These are phyloP conservation scores for Psilocybe sp. DNA, from an alignment of 768 basidiomycete genomes.

Conservation along the genomic window DNA sequence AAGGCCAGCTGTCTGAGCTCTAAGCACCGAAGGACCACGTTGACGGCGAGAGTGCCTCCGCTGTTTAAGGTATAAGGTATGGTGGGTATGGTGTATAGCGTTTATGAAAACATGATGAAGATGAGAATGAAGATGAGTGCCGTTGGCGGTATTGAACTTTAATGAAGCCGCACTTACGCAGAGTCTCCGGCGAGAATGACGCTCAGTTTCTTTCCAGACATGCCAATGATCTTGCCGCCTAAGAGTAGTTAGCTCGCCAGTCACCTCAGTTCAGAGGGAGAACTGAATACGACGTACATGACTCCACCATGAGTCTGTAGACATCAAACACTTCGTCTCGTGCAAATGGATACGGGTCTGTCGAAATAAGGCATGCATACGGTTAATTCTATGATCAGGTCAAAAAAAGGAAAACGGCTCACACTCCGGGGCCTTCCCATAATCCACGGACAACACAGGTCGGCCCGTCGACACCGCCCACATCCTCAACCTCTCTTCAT, in stretches of 20 bases:
- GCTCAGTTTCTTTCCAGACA: slow-evolving; percentile 79
- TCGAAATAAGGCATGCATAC: not conserved
- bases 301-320: slow-evolving; percentile 78
- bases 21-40: slow-evolving; percentile 81
- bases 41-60: slow-evolving; percentile 84
- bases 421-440: slow-evolving; percentile 98
- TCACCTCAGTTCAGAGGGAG: not conserved
- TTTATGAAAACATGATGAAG: too few species aligned
- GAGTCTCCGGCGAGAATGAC: slow-evolving; percentile 90
- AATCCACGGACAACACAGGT: slow-evolving; percentile 85
- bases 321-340: slow-evolving; percentile 94
- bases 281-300: slow-evolving; percentile 34
- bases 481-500: slow-evolving; percentile 85
- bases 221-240: slow-evolving; percentile 79
- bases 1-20: slow-evolving; percentile 49
- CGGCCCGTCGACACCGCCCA: slow-evolving; percentile 83
- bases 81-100: too few species aligned
- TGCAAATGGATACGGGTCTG: slow-evolving; percentile 96
- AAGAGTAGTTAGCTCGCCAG: slow-evolving; percentile 3
- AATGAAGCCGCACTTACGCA: slow-evolving; percentile 62
- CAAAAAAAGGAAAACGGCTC: slow-evolving; percentile 20
- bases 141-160: too few species aligned
- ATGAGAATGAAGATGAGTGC: too few species aligned
- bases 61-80: slow-evolving; percentile 41
- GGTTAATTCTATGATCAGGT: not conserved